phyloP scores from a whole-genome alignment of 176 grass and related monocot species.

The Aegilops bicornis region DNA sequence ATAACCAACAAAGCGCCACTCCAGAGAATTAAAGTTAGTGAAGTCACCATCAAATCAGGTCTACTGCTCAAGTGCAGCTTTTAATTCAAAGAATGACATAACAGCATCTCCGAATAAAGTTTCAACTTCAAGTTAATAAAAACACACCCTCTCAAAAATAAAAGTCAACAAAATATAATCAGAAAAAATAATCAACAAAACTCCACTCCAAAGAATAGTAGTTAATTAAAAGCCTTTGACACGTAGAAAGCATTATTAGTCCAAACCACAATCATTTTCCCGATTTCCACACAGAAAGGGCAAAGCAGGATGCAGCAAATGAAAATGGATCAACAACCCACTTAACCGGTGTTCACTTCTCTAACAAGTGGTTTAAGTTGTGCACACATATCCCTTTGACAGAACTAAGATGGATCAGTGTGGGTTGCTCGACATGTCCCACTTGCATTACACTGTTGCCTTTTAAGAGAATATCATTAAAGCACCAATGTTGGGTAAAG shows the following conservation, averaged over 20 bases:
- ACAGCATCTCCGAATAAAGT: background rate
- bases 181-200: background rate
- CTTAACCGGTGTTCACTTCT: background rate
- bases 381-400: background rate
- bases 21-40: background rate
- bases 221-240: background rate
- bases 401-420: slow-evolving; percentile 1
- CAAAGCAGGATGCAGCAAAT: background rate
- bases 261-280: background rate
- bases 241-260: background rate
- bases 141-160: background rate
- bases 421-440: background rate
- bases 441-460: background rate
- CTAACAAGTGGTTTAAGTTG: background rate
- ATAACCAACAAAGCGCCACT: background rate
- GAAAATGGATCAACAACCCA: background rate
- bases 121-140: background rate
- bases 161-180: background rate
- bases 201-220: background rate
- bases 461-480: background rate
- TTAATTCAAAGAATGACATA: background rate
- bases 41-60: background rate
- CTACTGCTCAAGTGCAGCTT: background rate
- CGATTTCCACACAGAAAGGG: background rate
- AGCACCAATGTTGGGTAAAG: background rate